phyloP scores from a whole-genome alignment of 768 basidiomycete species.

The Termitomyces sp. region DNA sequence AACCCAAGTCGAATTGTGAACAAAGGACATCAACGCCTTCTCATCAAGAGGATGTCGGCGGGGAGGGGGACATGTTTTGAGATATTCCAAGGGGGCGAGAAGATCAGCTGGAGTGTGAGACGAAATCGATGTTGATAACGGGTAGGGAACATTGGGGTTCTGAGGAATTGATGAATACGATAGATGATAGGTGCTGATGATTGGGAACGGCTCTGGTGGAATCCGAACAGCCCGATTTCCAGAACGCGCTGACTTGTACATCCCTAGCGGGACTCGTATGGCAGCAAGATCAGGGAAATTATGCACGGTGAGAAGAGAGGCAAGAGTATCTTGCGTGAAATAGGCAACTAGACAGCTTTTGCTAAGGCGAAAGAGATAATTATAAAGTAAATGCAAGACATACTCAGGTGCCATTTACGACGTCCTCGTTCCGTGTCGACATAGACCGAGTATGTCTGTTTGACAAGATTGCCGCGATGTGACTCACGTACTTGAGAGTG shows the following conservation, averaged over 20 bases:
- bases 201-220: constrained; percentile 2
- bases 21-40: constrained; percentile 63
- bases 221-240: constrained; percentile 29
- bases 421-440: constrained; percentile 65
- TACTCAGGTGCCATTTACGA: constrained; percentile 82
- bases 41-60: constrained; percentile 72
- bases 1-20: constrained; percentile 22
- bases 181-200: constrained; percentile 1
- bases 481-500: constrained; percentile 26
- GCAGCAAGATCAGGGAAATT: constrained; percentile 53
- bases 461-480: constrained; percentile 53
- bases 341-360: constrained; percentile 59
- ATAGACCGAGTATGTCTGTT: constrained; percentile 80
- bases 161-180: not conserved
- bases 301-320: constrained; percentile 57
- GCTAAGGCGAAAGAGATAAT: constrained; percentile 7
- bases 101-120: constrained; percentile 17
- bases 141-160: not conserved
- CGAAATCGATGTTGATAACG: not conserved
- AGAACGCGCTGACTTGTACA: constrained; percentile 65
- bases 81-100: constrained; percentile 65
- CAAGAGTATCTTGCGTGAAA: constrained; percentile 63
- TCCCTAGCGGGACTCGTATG: constrained; percentile 56
- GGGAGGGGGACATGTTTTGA: constrained; percentile 56
- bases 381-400: constrained; percentile 22